phyloP scores from a whole-genome alignment of 768 basidiomycete genomes.

The Boletus reticuloceps region DNA sequence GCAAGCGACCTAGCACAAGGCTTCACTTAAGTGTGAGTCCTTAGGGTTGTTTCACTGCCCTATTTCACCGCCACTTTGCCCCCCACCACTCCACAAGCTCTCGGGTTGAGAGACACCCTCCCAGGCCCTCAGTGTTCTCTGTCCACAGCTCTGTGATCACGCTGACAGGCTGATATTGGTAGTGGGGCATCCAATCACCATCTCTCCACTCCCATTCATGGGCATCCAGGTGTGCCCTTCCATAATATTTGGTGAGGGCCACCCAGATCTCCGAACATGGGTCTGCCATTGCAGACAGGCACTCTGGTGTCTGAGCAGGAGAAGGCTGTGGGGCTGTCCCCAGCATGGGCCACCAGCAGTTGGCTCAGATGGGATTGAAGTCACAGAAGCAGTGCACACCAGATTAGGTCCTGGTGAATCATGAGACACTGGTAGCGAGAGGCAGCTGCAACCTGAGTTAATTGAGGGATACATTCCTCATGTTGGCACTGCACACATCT shows the following conservation, averaged over 20 bases:
- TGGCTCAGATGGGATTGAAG: no score
- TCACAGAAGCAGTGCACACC: no score
- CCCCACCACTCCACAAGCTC: constrained; percentile 1
- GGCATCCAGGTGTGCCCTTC: constrained; percentile 8
- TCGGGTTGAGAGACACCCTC: constrained; percentile 20
- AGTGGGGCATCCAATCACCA: constrained; percentile 26
- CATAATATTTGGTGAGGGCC: background rate
- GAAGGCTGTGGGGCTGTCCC: no score
- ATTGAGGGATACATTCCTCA: no score
- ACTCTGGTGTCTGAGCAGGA: no score
- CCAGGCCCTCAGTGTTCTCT: constrained; percentile 26
- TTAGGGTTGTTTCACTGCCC: no score
- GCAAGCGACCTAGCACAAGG: no score
- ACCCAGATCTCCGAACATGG: background rate
- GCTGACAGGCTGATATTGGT: constrained; percentile 14
- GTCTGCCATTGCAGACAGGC: background rate
- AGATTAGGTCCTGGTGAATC: no score
- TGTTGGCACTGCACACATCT: background rate
- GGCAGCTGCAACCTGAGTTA: no score
- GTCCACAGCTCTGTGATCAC: constrained; percentile 27
- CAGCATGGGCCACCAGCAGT: no score
- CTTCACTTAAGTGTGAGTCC: no score
- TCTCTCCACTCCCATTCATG: constrained; percentile 26
- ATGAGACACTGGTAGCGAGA: no score
- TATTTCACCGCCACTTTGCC: background rate